A percentile compares a stretch with the other conserved stretches of the same genome.
These are phyloP conservation scores for Ambrosia hybrid DNA, from an alignment of 140 eudicot species.

Conservation along the genomic window DNA sequence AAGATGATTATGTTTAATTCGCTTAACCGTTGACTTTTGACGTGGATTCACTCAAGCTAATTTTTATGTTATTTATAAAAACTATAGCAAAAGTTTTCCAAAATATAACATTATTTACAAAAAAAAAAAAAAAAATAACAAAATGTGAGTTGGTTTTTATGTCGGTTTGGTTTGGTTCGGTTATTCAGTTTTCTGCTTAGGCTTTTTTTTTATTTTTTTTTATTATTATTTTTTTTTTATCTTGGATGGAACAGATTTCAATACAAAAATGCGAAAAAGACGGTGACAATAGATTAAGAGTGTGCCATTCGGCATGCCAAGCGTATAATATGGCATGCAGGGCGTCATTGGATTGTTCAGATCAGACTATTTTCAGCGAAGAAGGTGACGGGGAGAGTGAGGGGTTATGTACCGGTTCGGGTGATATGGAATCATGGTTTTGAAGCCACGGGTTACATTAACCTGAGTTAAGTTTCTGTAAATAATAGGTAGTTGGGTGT, in stretches of 20 bases:
- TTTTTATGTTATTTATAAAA: too few species aligned
- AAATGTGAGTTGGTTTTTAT: background rate
- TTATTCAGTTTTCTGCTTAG: background rate
- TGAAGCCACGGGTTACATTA: conserved; percentile 6
- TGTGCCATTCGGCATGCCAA: conserved; percentile 91
- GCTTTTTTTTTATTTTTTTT: background rate
- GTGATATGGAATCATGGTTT: conserved; percentile 69
- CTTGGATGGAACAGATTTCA: conserved; percentile 55
- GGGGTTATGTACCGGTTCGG: conserved; percentile 89
- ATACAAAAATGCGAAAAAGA: conserved; percentile 87
- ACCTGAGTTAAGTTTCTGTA: conserved; percentile 39
- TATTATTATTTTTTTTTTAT: background rate
- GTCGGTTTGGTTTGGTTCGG: background rate
- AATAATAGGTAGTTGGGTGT: conserved; percentile 55
- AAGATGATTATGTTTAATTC: background rate
- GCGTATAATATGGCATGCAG: conserved; percentile 92
- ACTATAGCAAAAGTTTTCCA: background rate
- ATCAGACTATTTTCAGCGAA: conserved; percentile 82
- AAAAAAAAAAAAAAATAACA: too few species aligned
- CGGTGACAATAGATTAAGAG: conserved; percentile 85
- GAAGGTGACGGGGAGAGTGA: conserved; percentile 41
- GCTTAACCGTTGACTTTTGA: background rate
- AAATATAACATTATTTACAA: too few species aligned
- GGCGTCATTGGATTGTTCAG: conserved; percentile 94
- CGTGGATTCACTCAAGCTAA: background rate